Conservation (phyloP, 23 red algal species). For the Gracilaria domingensis region DNA sequence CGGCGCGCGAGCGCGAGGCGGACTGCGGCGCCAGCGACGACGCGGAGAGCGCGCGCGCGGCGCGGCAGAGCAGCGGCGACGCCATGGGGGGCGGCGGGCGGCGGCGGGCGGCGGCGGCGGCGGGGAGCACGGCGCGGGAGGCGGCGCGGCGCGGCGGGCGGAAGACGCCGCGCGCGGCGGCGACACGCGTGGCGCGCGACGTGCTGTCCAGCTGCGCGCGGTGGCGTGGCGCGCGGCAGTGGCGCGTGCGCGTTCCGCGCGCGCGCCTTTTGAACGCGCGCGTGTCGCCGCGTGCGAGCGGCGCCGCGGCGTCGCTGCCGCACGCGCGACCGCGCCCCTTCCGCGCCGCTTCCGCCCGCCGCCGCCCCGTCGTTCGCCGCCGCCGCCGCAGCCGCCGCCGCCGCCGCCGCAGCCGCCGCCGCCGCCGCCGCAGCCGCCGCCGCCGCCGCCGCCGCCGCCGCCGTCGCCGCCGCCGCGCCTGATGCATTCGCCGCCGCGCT, state of each 20-base stretch:
- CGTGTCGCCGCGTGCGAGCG: neutral
- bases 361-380: neutral
- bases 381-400: neutral
- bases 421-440: neutral
- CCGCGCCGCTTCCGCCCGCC: neutral
- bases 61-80: slow-evolving; percentile 10
- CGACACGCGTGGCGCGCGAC: slow-evolving; percentile 5
- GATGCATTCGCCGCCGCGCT: slow-evolving; percentile 32
- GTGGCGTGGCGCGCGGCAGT: neutral
- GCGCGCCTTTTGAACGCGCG: neutral
- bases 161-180: neutral
- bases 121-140: neutral
- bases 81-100: neutral
- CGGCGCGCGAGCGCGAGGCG: neutral
- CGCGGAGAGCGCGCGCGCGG: neutral
- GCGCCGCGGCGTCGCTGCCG: neutral
- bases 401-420: neutral
- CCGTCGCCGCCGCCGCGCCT: slow-evolving; percentile 4
- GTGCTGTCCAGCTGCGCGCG: slow-evolving; percentile 11
- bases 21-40: neutral
- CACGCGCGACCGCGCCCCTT: neutral
- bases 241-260: neutral
- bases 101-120: neutral
- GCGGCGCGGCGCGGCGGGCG: neutral
- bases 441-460: neutral